Evolutionary conservation across 805 yeast genomes (phyloP).

Genomic region (Myxozyma vanderwaltii): DNA sequence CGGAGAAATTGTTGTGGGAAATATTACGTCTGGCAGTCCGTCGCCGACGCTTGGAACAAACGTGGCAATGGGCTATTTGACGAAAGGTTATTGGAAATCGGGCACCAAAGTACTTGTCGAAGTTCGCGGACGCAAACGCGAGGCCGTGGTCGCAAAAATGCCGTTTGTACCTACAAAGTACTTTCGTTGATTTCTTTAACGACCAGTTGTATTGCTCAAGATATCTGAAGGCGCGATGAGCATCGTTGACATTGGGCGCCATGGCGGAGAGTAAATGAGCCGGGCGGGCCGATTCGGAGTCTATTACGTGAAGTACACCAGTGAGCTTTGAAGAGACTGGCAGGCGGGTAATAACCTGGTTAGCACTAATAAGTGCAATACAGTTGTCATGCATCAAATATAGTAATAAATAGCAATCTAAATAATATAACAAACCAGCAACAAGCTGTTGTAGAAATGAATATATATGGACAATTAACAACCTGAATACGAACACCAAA

Average conservation of each 20-base stretch:
- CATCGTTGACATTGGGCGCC: not conserved
- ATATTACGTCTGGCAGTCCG: conserved; percentile 63
- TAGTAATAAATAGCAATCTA: too few relatives aligned
- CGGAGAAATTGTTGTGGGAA: conserved; percentile 42
- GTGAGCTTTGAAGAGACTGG: too few relatives aligned
- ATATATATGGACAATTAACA: too few relatives aligned
- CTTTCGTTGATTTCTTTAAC: conserved; percentile 43
- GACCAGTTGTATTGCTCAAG: not conserved
- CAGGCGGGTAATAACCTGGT: too few relatives aligned
- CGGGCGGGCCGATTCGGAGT: conserved; percentile 10
- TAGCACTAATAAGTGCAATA: too few relatives aligned
- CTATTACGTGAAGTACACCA: too few relatives aligned
- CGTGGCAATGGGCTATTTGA: conserved; percentile 86
- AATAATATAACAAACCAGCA: too few relatives aligned
- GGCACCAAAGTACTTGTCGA: conserved; percentile 75
- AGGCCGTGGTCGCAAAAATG: conserved; percentile 74
- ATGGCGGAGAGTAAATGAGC: not conserved
- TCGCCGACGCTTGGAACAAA: conserved; percentile 75
- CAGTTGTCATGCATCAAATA: too few relatives aligned
- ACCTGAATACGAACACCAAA: too few relatives aligned
- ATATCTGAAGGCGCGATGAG: not conserved
- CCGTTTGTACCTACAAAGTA: conserved; percentile 82
- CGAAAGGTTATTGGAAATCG: conserved; percentile 54
- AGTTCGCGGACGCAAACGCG: conserved; percentile 80
- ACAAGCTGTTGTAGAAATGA: too few relatives aligned